Evolutionary conservation across 179 eudicot species (phyloP).

Genomic region (Beta lomatogona): DNA sequence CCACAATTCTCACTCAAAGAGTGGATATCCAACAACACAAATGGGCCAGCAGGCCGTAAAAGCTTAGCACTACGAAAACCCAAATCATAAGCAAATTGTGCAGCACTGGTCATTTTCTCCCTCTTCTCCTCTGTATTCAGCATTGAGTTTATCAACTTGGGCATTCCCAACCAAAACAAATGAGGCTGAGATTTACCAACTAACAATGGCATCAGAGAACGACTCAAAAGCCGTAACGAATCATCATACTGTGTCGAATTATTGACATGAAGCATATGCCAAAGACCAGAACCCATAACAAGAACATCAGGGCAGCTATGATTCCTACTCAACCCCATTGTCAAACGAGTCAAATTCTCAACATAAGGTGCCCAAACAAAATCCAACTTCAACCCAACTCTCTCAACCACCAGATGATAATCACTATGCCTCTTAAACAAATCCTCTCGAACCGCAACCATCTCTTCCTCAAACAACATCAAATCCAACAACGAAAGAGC

Average conservation of each 20-base stretch:
- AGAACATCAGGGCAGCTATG: slow-evolving; percentile 71
- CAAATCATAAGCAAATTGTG: slow-evolving; percentile 43
- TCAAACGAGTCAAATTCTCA: slow-evolving; percentile 51
- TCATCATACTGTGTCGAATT: slow-evolving; percentile 56
- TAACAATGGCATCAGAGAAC: slow-evolving; percentile 44
- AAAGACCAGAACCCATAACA: slow-evolving; percentile 90
- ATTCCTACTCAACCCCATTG: slow-evolving; percentile 37
- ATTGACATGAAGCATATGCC: slow-evolving; percentile 83
- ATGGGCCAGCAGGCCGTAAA: slow-evolving; percentile 70
- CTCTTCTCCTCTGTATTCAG: slow-evolving; percentile 82
- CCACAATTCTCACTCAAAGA: slow-evolving; percentile 72
- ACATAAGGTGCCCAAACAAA: slow-evolving; percentile 90
- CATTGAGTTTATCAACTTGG: slow-evolving; percentile 71
- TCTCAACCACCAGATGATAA: slow-evolving; percentile 63
- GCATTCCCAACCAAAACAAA: slow-evolving; percentile 90
- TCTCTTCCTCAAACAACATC: slow-evolving; percentile 55
- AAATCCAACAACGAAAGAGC: slow-evolving; percentile 64
- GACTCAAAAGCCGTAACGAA: slow-evolving; percentile 45
- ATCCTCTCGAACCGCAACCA: slow-evolving; percentile 52
- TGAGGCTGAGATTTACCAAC: slow-evolving; percentile 54
- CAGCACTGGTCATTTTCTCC: slow-evolving; percentile 59
- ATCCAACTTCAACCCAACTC: slow-evolving; percentile 77
- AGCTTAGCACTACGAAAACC: slow-evolving; percentile 57
- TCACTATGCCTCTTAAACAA: slow-evolving; percentile 90
- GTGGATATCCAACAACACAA: slow-evolving; percentile 60